These are phyloP conservation scores for Xylaria palmicola DNA, from an alignment of 495 filamentous ascomycete species.

Conservation along the genomic window DNA sequence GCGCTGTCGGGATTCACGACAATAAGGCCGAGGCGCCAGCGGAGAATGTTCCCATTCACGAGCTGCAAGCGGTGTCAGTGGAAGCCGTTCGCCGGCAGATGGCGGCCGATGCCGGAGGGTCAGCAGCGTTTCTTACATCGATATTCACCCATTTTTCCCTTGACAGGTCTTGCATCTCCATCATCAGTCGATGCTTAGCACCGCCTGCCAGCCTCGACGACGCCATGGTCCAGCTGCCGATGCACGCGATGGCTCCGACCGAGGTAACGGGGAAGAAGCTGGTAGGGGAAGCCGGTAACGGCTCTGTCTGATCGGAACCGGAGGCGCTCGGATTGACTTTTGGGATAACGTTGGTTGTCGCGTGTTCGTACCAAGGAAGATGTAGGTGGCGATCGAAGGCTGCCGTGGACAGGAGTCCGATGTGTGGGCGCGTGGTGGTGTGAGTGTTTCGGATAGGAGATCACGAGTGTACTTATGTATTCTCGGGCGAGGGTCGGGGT, in stretches of 20 bases:
- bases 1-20: constrained; percentile 87
- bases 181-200: constrained; percentile 83
- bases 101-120: not conserved
- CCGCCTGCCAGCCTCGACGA: constrained; percentile 31
- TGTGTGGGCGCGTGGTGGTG: not conserved
- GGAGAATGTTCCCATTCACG: constrained; percentile 72
- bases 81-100: not conserved
- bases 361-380: not conserved
- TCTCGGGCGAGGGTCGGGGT: not conserved
- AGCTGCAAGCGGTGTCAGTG: constrained; percentile 55
- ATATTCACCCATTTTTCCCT: constrained; percentile 94
- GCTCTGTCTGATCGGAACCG: constrained; percentile 6
- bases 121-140: constrained; percentile 50
- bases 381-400: not conserved
- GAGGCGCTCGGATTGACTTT: not conserved
- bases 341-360: not conserved
- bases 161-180: constrained; percentile 77
- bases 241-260: not conserved
- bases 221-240: constrained; percentile 20
- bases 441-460: constrained; percentile 7
- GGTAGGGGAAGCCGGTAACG: not conserved
- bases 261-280: not conserved
- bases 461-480: not conserved
- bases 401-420: not conserved
- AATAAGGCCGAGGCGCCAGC: constrained; percentile 85